Percentiles rank a stretch among this genome's conserved stretches.
Conservation (phyloP, 768 basidiomycete genomes). For the Boletales sp. region DNA sequence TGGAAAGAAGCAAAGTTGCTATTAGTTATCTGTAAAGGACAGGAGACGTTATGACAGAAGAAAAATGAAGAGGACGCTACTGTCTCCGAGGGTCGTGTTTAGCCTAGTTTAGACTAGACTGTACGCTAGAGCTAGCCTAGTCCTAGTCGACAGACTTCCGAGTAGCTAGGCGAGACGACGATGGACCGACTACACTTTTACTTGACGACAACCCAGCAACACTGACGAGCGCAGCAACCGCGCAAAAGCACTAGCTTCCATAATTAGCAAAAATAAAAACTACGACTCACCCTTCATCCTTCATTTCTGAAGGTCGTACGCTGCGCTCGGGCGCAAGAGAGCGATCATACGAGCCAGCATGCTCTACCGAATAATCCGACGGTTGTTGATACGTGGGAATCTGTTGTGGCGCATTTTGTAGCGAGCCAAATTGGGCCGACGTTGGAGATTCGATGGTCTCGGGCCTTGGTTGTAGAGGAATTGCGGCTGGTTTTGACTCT, state of each 20-base stretch:
- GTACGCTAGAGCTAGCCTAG: slow-evolving; percentile 76
- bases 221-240: slow-evolving; percentile 18
- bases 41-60: slow-evolving; percentile 56
- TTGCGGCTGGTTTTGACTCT: slow-evolving; percentile 9
- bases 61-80: slow-evolving; percentile 65
- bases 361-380: slow-evolving; percentile 45
- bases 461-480: slow-evolving; percentile 7
- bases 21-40: slow-evolving; percentile 79
- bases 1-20: slow-evolving; percentile 51
- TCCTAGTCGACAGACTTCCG: slow-evolving; percentile 59
- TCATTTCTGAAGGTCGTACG: slow-evolving; percentile 85
- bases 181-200: slow-evolving; percentile 40
- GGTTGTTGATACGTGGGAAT: slow-evolving; percentile 79
- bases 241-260: slow-evolving; percentile 1
- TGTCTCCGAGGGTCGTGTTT: slow-evolving; percentile 58
- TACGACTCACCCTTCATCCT: slow-evolving; percentile 92
- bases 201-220: slow-evolving; percentile 26
- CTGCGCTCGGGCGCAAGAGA: slow-evolving; percentile 54
- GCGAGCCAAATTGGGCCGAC: slow-evolving; percentile 30
- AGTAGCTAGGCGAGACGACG: slow-evolving; percentile 40
- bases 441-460: slow-evolving; percentile 11
- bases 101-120: slow-evolving; percentile 80
- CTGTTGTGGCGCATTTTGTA: slow-evolving; percentile 53
- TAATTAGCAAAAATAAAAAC: slow-evolving; percentile 7
- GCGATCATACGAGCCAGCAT: slow-evolving; percentile 40